Conservation (phyloP, 164 flowering plant genomes). For the Protea cynaroides region DNA sequence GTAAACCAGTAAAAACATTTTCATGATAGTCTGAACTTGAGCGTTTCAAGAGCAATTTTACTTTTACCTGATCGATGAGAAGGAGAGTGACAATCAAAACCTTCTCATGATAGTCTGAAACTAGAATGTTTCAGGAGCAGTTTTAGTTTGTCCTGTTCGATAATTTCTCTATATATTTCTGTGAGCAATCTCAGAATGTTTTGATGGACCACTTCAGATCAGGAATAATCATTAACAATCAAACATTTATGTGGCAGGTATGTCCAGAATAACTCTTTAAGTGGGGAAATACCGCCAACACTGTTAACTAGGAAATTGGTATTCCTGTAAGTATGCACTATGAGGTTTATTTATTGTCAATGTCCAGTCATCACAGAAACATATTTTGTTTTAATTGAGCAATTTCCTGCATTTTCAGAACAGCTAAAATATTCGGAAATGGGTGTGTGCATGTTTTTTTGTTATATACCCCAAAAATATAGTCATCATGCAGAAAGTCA, state of each 20-base stretch:
- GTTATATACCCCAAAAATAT: neutral
- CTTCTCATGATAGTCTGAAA: neutral
- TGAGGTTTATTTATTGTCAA: neutral
- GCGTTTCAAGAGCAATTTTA: no score
- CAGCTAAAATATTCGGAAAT: neutral
- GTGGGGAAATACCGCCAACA: constrained; percentile 58
- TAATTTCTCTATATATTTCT: neutral
- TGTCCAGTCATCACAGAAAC: neutral
- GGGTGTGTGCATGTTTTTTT: neutral
- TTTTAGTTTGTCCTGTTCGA: neutral
- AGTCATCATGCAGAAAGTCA: neutral
- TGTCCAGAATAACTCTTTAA: constrained; percentile 77
- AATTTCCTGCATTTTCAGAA: neutral
- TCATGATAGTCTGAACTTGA: no score
- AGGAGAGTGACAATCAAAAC: no score
- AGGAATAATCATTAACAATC: constrained; percentile 2
- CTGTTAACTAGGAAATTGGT: constrained; percentile 41
- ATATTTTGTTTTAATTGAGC: neutral
- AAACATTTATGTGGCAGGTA: constrained; percentile 42
- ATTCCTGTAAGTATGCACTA: constrained; percentile 53
- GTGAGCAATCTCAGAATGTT: neutral
- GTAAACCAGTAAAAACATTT: neutral
- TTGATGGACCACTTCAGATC: neutral
- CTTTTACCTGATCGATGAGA: no score
- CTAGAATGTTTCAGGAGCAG: neutral